These are phyloP conservation scores for Setaria viridis DNA, from an alignment of 202 grass and related monocot species.

Conservation along the genomic window DNA sequence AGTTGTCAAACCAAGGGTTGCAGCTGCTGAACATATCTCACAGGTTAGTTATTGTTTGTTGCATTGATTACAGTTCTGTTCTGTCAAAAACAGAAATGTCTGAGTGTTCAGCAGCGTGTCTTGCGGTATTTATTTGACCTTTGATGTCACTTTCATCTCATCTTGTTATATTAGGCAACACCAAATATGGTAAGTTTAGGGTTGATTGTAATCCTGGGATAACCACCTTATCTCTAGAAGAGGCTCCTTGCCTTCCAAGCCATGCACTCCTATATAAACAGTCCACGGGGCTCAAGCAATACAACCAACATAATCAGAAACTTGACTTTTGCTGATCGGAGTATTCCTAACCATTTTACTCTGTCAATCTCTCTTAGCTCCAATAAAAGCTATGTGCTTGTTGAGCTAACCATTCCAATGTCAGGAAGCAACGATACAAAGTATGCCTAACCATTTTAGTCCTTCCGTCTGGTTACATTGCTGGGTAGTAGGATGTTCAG, in stretches of 20 bases:
- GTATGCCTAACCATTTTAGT: too few relatives aligned
- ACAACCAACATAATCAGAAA: neutral
- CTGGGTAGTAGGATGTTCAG: too few relatives aligned
- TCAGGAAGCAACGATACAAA: neutral
- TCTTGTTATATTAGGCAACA: neutral
- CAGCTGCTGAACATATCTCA: conserved; percentile 87
- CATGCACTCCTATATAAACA: too few relatives aligned
- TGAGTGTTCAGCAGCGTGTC: neutral
- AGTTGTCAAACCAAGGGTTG: conserved; percentile 87
- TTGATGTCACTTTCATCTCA: conserved; percentile 19
- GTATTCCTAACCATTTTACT: neutral
- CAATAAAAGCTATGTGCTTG: too few relatives aligned
- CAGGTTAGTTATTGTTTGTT: conserved; percentile 64
- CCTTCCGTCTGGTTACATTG: neutral
- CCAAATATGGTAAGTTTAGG: too few relatives aligned
- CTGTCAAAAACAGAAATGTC: conserved; percentile 33
- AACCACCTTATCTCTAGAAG: too few relatives aligned
- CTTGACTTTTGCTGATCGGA: neutral
- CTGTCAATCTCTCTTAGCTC: neutral
- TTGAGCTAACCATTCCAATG: too few relatives aligned
- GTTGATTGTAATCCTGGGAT: too few relatives aligned
- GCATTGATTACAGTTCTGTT: conserved; percentile 15
- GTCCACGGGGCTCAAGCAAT: too few relatives aligned
- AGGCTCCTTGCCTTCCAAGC: too few relatives aligned
- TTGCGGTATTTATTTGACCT: conserved; percentile 17